Conservation (phyloP, 1,284 basidiomycete genomes). For the Ustilago trichophora region DNA sequence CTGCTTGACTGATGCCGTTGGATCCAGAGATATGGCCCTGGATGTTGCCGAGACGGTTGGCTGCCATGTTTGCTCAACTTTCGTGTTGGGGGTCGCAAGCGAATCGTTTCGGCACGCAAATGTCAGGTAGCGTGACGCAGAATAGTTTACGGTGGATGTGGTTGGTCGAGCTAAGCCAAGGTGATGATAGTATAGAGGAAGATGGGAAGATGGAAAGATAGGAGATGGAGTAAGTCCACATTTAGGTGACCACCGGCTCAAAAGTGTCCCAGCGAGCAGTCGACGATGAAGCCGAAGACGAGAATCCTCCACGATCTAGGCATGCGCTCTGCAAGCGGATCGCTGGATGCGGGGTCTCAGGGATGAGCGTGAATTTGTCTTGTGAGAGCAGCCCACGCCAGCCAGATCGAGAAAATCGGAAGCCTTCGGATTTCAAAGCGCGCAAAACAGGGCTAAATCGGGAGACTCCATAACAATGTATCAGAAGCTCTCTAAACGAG, state of each 20-base stretch:
- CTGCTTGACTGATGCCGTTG: slow-evolving; percentile 40
- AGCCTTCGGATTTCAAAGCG: slow-evolving; percentile 8
- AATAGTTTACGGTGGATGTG: not conserved
- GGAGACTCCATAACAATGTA: too few species aligned
- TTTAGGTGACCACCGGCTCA: slow-evolving; percentile 6
- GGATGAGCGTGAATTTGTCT: slow-evolving; percentile 20
- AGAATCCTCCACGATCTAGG: slow-evolving; percentile 5
- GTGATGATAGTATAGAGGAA: too few species aligned
- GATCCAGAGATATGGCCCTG: slow-evolving; percentile 43
- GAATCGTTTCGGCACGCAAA: too few species aligned
- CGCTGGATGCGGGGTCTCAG: slow-evolving; percentile 26
- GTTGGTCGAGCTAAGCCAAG: not conserved
- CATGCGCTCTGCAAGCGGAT: slow-evolving; percentile 5
- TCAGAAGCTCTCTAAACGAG: too few species aligned
- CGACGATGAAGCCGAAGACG: slow-evolving; percentile 8
- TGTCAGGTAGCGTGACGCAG: too few species aligned
- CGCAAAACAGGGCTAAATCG: too few species aligned
- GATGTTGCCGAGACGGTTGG: slow-evolving; percentile 45
- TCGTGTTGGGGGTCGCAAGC: too few species aligned
- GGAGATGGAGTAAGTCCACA: too few species aligned
- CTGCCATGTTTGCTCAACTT: slow-evolving; percentile 31
- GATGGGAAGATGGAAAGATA: slow-evolving; percentile 1
- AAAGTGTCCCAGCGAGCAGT: slow-evolving; percentile 2
- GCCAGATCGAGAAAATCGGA: slow-evolving; percentile 7
- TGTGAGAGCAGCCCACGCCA: slow-evolving; percentile 31